Base-by-base conservation (phyloP, 2,329 filamentous ascomycete genomes). In the Aspergillus fumigatus region DNA sequence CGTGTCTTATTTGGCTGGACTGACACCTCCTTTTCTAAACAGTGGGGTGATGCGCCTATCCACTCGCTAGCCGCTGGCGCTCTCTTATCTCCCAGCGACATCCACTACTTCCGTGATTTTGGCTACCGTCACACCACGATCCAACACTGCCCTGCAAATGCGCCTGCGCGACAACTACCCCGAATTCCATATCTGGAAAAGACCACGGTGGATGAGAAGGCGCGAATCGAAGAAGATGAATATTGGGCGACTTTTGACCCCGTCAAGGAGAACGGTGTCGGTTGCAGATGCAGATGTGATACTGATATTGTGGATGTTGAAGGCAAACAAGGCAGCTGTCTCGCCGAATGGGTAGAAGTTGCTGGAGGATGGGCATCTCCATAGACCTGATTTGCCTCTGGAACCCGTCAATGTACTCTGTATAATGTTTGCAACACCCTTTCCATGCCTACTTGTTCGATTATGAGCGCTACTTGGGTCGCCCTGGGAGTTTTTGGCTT, bases 21-120 rank as follows among this genome's bases (percentile, higher is more conserved):
- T 59, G 54, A 56, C 53, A 68, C 66, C 76, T 80, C 66, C 76
- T 80, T 65, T 62, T 56, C n/a, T 38, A 38, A 29, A 9, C 68
- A 97, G 90, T 99, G 94, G 94, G 94, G 94, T 77, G 94, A 99
- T 77, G 94, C 94, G 56, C 94, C 94, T 14, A 97, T 99, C 66
- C 94, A 99, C 78, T 99, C 94, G 40, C 88, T 99, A 52, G 94
- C 94, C 27, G 93, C 94, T 26, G 94, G 94, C 65, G 89, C 88
- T 35, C 86, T 99, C 17, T 83, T 99, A 32, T 82, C 85, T 2
- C 86, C 89, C 49, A 80, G 82, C 54, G 92, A 99, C 69, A 90
- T 99, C 59, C 94, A 99, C 77, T 99, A 99, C 79, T 99, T 99
- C 87, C 91, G 94, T 66, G 94, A 99, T 74, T 93, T 97, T 76